Conservation (phyloP, 2,329 filamentous ascomycete genomes). For the Hypoxylon sp. region DNA sequence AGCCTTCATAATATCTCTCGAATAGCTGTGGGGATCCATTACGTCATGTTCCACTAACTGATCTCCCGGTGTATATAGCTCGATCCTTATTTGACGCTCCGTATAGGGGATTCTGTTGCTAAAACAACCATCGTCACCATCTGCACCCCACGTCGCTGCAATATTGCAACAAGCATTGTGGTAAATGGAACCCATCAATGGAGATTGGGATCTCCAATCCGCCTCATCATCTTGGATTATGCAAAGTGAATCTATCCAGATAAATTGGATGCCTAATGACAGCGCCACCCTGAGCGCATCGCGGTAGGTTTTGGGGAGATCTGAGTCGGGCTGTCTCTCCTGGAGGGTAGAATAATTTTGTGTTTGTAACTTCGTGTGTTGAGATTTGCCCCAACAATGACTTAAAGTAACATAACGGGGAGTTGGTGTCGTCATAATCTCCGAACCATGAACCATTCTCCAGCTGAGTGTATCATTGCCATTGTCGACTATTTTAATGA, state of each 20-base stretch:
- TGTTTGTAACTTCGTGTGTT: neutral
- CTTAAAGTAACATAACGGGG: neutral
- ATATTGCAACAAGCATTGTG: neutral
- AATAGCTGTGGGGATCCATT: neutral
- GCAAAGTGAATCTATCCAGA: constrained; percentile 1
- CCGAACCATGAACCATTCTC: neutral
- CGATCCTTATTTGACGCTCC: neutral
- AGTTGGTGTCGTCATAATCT: neutral
- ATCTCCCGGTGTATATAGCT: neutral
- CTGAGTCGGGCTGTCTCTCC: neutral
- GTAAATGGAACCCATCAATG: neutral
- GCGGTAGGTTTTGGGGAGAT: neutral
- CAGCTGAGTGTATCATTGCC: neutral
- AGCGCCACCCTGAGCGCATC: neutral
- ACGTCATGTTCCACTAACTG: neutral
- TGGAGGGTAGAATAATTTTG: neutral
- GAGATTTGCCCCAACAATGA: neutral
- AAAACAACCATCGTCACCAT: neutral
- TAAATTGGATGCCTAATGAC: neutral
- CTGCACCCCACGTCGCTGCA: neutral
- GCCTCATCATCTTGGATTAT: neutral
- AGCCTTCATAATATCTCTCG: neutral
- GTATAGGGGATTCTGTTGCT: neutral
- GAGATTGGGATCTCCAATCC: neutral
- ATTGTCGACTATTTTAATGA: neutral